Conservation (phyloP, 352 stramenopile genomes). For the Phytophthora constricta region DNA sequence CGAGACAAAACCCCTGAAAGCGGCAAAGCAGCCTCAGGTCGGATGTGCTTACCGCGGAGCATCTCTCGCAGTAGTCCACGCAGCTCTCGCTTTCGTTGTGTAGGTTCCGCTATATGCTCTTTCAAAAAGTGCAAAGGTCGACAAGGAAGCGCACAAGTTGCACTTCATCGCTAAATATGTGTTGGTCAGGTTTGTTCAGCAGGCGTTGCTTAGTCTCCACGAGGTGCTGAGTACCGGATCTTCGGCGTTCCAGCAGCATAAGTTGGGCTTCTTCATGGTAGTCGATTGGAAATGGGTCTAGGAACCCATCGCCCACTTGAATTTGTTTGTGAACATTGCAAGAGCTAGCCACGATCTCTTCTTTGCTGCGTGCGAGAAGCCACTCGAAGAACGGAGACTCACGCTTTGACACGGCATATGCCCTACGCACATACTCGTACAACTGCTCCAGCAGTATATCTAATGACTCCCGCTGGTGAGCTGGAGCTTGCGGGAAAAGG, state of each 20-base stretch:
- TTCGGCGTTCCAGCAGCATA: conserved; percentile 46
- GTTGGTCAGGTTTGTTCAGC: conserved; percentile 46
- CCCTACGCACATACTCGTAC: conserved; percentile 45
- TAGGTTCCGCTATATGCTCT: conserved; percentile 52
- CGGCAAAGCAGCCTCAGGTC: conserved; percentile 58
- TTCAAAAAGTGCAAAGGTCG: conserved; percentile 72
- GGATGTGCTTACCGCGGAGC: conserved; percentile 50
- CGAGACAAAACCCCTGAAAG: conserved; percentile 33
- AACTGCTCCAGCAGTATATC: conserved; percentile 45
- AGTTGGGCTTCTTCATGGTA: conserved; percentile 51
- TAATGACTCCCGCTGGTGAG: conserved; percentile 53
- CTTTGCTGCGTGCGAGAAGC: conserved; percentile 58
- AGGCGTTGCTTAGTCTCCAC: conserved; percentile 53
- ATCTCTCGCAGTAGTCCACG: conserved; percentile 52
- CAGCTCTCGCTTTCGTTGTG: conserved; percentile 53
- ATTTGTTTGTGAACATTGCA: conserved; percentile 43
- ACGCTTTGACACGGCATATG: conserved; percentile 40
- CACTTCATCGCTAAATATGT: conserved; percentile 67
- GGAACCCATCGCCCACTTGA: conserved; percentile 39
- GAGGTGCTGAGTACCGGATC: conserved; percentile 39
- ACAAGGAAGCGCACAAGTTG: conserved; percentile 67
- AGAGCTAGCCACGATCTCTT: conserved; percentile 49
- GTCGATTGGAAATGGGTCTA: conserved; percentile 57
- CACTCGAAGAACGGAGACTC: conserved; percentile 66
- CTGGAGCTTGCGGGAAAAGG: conserved; percentile 48